Conservation (phyloP, 495 filamentous ascomycete genomes). For the Penicillium fimorum region DNA sequence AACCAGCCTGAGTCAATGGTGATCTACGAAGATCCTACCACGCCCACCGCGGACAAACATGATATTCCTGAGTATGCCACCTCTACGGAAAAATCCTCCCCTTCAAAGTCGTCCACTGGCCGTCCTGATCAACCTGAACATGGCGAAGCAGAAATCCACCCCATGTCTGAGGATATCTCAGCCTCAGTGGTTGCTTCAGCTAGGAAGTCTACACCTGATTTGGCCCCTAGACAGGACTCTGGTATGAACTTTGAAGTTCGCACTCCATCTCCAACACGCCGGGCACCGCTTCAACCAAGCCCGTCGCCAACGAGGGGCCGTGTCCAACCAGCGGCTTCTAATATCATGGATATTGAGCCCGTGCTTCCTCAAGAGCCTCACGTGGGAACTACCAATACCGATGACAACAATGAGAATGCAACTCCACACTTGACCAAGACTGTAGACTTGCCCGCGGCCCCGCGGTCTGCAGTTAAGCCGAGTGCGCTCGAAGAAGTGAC, state of each 20-base stretch:
- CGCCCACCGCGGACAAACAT: conserved; percentile 18
- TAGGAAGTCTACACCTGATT: conserved; percentile 14
- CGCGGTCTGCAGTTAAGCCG: conserved; percentile 24
- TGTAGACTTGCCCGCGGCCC: conserved; percentile 17
- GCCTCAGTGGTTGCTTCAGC: conserved; percentile 1
- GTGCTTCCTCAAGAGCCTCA: conserved; percentile 9
- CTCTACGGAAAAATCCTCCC: conserved; percentile 13
- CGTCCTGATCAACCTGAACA: conserved; percentile 2
- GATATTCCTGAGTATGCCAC: conserved; percentile 4
- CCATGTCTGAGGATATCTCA: neutral
- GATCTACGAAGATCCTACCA: conserved; percentile 47
- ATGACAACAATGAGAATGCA: conserved; percentile 32
- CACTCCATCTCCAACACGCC: conserved; percentile 20
- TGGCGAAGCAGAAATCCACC: neutral
- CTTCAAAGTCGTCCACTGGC: conserved; percentile 7
- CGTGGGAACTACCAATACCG: neutral
- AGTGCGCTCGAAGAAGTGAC: conserved; percentile 30
- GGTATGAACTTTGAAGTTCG: conserved; percentile 14
- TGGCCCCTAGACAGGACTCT: conserved; percentile 14
- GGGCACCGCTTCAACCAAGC: conserved; percentile 22
- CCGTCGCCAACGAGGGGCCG: conserved; percentile 27
- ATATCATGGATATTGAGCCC: conserved; percentile 4
- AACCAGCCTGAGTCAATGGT: conserved; percentile 28
- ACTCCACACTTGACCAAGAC: conserved; percentile 15
- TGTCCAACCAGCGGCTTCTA: conserved; percentile 12